phyloP scores from a whole-genome alignment of 148 eudicot species.

The Silene latifolia region DNA sequence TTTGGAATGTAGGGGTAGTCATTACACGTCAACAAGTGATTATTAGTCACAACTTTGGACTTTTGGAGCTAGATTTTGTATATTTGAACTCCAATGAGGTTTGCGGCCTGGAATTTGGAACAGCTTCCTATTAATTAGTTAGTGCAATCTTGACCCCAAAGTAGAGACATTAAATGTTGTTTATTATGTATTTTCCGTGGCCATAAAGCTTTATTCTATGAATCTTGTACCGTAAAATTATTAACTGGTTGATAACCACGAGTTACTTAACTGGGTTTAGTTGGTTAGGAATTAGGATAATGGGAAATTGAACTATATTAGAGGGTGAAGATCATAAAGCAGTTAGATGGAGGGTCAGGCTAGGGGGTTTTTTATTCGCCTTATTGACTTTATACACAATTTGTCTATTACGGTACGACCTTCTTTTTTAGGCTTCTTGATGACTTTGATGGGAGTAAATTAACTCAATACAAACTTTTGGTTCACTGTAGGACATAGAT shows the following conservation, averaged over 20 bases:
- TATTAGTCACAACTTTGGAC: background rate
- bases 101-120: background rate
- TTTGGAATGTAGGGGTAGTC: background rate
- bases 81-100: background rate
- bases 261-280: background rate
- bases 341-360: background rate
- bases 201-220: background rate
- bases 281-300: background rate
- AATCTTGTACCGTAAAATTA: background rate
- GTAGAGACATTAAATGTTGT: background rate
- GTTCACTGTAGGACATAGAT: background rate
- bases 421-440: background rate
- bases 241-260: background rate
- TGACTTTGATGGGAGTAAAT: background rate
- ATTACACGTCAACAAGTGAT: background rate
- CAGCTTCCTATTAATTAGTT: background rate
- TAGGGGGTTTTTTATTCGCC: background rate
- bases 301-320: background rate
- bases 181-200: background rate
- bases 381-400: background rate
- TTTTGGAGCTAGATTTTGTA: background rate
- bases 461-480: background rate
- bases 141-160: background rate
- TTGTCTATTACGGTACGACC: background rate
- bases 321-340: constrained; percentile 2